Evolutionary conservation across 768 basidiomycete species (phyloP).

Genomic region (Hydnomerulius pinastri): DNA sequence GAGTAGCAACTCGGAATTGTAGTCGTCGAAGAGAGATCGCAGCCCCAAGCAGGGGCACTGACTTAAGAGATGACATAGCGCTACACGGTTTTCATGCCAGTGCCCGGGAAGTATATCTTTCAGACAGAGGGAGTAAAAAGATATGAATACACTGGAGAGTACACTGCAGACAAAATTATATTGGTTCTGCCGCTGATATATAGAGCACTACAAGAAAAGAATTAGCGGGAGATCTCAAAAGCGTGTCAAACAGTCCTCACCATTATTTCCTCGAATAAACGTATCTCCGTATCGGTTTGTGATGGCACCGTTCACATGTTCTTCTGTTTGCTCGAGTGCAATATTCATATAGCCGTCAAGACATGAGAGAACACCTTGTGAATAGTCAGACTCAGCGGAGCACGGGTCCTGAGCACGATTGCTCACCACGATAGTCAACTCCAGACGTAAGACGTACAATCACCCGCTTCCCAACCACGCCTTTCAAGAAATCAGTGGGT

Average conservation of each 20-base stretch:
- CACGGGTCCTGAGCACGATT: neutral
- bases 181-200: conserved; percentile 68
- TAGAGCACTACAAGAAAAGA: conserved; percentile 58
- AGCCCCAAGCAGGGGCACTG: too few relatives aligned
- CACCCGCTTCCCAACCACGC: conserved; percentile 94
- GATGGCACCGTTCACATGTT: conserved; percentile 84
- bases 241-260: conserved; percentile 38
- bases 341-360: conserved; percentile 99
- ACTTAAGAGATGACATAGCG: neutral
- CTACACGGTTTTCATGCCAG: neutral
- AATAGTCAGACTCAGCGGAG: neutral
- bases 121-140: neutral
- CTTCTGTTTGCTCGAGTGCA: conserved; percentile 95
- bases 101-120: neutral
- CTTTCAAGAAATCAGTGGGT: conserved; percentile 91
- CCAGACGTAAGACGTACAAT: conserved; percentile 90
- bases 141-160: neutral
- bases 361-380: conserved; percentile 87
- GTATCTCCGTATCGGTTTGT: conserved; percentile 94
- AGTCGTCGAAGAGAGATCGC: too few relatives aligned
- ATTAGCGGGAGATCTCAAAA: conserved; percentile 6
- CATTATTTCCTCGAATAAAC: conserved; percentile 94
- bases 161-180: conserved; percentile 38
- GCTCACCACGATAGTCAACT: conserved; percentile 87
- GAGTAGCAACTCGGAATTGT: too few relatives aligned